Percentiles rank a stretch among this genome's conserved stretches.
These are phyloP conservation scores for Pseudopithomyces maydicus DNA, from an alignment of 2,329 filamentous ascomycete genomes.

Conservation along the genomic window DNA sequence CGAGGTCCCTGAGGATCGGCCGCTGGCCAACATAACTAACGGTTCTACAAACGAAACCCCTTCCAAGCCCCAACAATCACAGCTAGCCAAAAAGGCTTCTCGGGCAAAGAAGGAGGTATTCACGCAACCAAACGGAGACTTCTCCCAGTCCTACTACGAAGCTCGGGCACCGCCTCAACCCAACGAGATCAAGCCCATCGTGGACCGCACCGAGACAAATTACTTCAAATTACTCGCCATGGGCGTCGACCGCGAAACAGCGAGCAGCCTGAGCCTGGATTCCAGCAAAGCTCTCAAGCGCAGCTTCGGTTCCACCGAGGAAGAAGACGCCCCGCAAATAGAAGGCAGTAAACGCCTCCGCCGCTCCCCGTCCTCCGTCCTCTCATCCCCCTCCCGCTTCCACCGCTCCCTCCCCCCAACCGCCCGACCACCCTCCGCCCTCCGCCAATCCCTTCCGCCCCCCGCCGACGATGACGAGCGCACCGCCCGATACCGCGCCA, in stretches of 20 bases:
- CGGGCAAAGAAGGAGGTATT: slow-evolving; percentile 6
- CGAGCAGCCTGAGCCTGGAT: neutral
- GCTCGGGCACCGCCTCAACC: neutral
- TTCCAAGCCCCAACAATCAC: neutral
- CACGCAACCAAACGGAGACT: slow-evolving; percentile 13
- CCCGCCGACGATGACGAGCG: slow-evolving; percentile 24
- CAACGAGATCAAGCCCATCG: slow-evolving; percentile 24
- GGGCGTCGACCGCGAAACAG: slow-evolving; percentile 47
- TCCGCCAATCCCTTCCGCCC: slow-evolving; percentile 14
- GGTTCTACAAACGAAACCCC: neutral
- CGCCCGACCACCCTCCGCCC: neutral
- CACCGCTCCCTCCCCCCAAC: slow-evolving; percentile 18
- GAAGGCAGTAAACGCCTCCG: slow-evolving; percentile 31
- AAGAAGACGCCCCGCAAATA: slow-evolving; percentile 22
- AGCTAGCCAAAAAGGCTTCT: neutral
- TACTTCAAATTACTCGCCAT: slow-evolving; percentile 58
- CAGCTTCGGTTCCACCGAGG: slow-evolving; percentile 31
- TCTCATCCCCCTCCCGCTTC: neutral
- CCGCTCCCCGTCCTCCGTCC: slow-evolving; percentile 13
- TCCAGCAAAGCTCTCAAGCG: slow-evolving; percentile 37
- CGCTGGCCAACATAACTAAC: neutral
- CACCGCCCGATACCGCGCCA: slow-evolving; percentile 27
- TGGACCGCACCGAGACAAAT: slow-evolving; percentile 54
- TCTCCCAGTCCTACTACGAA: slow-evolving; percentile 30
- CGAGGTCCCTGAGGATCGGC: neutral